Conservation (phyloP, 1,284 basidiomycete genomes). For the Boletus hoseneyae region DNA sequence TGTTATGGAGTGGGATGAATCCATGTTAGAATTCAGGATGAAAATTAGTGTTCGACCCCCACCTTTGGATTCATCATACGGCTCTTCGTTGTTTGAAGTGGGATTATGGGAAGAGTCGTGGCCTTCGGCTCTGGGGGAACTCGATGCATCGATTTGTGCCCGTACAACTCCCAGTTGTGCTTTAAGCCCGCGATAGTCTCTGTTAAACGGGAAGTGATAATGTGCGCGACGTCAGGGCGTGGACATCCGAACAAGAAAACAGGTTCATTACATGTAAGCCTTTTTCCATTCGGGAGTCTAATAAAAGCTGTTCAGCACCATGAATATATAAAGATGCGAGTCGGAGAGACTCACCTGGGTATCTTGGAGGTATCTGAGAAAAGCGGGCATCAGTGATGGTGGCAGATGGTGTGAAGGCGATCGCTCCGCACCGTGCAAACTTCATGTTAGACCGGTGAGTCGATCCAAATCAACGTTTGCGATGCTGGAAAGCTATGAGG, state of each 20-base stretch:
- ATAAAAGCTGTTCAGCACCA: not conserved
- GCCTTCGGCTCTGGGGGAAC: conserved; percentile 4
- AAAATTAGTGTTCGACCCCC: not conserved
- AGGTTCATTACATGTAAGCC: conserved; percentile 65
- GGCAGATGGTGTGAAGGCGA: not conserved
- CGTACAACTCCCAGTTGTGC: conserved; percentile 62
- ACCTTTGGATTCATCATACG: conserved; percentile 2
- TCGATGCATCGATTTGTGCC: conserved; percentile 23
- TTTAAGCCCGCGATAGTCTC: conserved; percentile 74
- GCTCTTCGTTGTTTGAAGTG: not conserved
- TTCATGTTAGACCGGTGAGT: conserved; percentile 39
- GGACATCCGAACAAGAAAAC: not conserved
- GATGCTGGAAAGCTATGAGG: not conserved
- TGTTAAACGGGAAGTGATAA: conserved; percentile 25
- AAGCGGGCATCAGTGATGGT: not conserved
- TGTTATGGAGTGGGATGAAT: not conserved
- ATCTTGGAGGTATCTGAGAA: conserved; percentile 61
- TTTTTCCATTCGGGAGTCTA: conserved; percentile 80
- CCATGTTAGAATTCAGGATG: not conserved
- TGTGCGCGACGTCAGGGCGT: not conserved
- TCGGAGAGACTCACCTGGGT: conserved; percentile 50
- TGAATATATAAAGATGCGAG: not conserved
- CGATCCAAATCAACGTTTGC: not conserved
- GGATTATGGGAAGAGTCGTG: not conserved
- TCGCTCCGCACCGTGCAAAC: conserved; percentile 46